Base-by-base conservation (phyloP, 352 stramenopile genomes). In the Phytophthora sp. region DNA sequence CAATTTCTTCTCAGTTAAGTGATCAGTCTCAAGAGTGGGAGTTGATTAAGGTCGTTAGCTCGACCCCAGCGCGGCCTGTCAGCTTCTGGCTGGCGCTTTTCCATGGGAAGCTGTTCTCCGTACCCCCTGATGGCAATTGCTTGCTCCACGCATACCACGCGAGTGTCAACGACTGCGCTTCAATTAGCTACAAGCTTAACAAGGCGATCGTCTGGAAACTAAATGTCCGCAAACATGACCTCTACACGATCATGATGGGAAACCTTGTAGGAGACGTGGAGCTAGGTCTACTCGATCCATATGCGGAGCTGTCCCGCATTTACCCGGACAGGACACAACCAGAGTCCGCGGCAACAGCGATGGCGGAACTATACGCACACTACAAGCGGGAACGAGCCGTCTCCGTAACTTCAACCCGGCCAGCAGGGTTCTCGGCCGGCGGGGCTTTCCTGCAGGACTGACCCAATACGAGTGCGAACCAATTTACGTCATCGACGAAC, bases 191-290 rank as follows among this genome's bases (percentile, higher is more conserved):
- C 20, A 47, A 47, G 39, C 39, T 47, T 11, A 47, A 47, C 20
- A 33, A 29, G 31, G 31, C 31, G 8, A 47, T 3, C 2, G 1
- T 29, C 27, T n/a, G 15, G 18, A 47, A 18, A 4, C 20, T 47
- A 1, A 29, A 47, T 16, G 20, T 30, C 15, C 5, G 13, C 16
- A 42, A 42, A 16, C 13, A 29, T 8, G 39, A 47, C 30, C 18
- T 47, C n/a, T 47, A 29, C 20, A 47, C 39, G 39, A 47, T 47
- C n/a, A 27, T 47, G 39, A 47, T 47, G 39, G 39, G 39, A 12
- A 29, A 47, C 15, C 20, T 47, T 1, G 39, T 30, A 6, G 39
- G 39, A 15, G 39, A 47, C 12, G 39, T 47, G 20, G 39, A 47
- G 39, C 39, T 30, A 7, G 20, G 39, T n/a, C 6, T 47, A 15